Evolutionary conservation across 2,329 filamentous ascomycete species (phyloP).

Genomic region (Xylaria sp.): DNA sequence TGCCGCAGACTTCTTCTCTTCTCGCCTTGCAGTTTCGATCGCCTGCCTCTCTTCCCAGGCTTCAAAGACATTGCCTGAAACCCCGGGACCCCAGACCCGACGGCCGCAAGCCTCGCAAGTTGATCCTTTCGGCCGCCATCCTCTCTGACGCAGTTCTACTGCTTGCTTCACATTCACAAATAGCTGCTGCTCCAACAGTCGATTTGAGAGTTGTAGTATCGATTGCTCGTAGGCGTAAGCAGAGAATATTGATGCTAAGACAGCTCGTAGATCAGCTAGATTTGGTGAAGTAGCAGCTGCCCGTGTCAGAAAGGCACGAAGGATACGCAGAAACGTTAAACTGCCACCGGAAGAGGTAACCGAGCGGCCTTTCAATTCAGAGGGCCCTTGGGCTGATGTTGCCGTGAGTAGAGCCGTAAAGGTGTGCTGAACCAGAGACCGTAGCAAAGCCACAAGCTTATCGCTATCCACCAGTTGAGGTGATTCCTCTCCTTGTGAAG

Average conservation of each 20-base stretch:
- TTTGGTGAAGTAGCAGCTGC: slow-evolving; percentile 86
- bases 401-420: slow-evolving; percentile 88
- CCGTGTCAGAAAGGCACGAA: slow-evolving; percentile 87
- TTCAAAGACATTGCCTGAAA: slow-evolving; percentile 80
- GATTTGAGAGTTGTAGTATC: slow-evolving; percentile 84
- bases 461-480: slow-evolving; percentile 61
- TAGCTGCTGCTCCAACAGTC: slow-evolving; percentile 86
- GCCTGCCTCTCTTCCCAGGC: slow-evolving; percentile 77
- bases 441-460: slow-evolving; percentile 74
- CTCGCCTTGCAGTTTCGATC: slow-evolving; percentile 59
- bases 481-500: slow-evolving; percentile 42
- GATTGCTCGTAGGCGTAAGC: slow-evolving; percentile 96
- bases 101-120: slow-evolving; percentile 87
- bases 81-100: slow-evolving; percentile 89
- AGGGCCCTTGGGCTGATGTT: slow-evolving; percentile 66
- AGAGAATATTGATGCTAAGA: slow-evolving; percentile 89
- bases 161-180: slow-evolving; percentile 85
- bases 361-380: slow-evolving; percentile 49
- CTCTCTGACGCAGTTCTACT: slow-evolving; percentile 78
- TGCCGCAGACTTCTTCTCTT: slow-evolving; percentile 54
- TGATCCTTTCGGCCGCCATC: slow-evolving; percentile 89
- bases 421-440: slow-evolving; percentile 85
- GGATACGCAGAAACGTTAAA: slow-evolving; percentile 85
- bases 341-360: slow-evolving; percentile 60
- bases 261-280: slow-evolving; percentile 84